phyloP scores from a whole-genome alignment of 495 filamentous ascomycete genomes.

The Cercophora samala region DNA sequence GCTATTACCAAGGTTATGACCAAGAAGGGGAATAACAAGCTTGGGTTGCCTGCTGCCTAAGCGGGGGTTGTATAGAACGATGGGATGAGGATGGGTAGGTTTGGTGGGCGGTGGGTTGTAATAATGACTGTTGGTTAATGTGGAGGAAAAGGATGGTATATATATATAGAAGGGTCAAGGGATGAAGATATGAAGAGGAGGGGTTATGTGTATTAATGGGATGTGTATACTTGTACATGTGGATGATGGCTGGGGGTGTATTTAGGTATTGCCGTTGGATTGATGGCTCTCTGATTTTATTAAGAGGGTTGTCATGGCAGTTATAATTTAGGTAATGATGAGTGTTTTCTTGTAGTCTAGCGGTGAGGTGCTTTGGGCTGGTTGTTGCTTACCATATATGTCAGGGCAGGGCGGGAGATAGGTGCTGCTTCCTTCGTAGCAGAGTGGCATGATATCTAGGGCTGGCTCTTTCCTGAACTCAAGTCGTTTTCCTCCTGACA shows the following conservation, averaged over 20 bases:
- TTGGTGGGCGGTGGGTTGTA: background rate
- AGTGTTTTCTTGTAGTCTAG: background rate
- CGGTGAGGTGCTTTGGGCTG: too few relatives aligned
- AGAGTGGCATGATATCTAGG: too few relatives aligned
- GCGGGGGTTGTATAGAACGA: background rate
- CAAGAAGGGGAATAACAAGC: slow-evolving; percentile 45
- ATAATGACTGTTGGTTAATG: background rate
- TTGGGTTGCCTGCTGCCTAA: slow-evolving; percentile 29
- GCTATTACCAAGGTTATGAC: slow-evolving; percentile 86
- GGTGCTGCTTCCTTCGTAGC: too few relatives aligned
- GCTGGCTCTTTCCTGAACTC: too few relatives aligned
- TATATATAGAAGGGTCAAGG: background rate
- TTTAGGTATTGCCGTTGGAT: background rate
- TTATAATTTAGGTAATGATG: background rate
- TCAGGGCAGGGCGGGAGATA: too few relatives aligned
- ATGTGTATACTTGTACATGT: background rate
- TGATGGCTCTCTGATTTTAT: background rate
- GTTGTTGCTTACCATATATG: too few relatives aligned
- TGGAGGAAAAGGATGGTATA: background rate
- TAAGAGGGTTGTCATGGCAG: background rate
- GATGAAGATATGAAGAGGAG: background rate
- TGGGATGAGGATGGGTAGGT: background rate
- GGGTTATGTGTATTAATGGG: background rate
- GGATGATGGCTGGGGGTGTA: background rate
- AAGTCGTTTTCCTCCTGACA: too few relatives aligned